Evolutionary conservation across 208 protist genomes (phyloP).

Genomic region (Trypanosoma theileri): DNA sequence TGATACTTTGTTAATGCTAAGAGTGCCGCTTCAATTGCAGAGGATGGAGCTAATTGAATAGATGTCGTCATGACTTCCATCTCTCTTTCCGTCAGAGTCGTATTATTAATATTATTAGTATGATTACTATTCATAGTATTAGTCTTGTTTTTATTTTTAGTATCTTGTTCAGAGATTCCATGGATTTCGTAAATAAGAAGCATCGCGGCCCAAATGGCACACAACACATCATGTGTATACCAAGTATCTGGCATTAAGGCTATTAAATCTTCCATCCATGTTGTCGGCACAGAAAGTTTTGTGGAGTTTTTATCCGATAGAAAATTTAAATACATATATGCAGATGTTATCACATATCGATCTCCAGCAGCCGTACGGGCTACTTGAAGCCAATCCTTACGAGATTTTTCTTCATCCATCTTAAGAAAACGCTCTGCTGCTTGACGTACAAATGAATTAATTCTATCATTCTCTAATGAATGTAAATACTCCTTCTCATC

Average conservation of each 20-base stretch:
- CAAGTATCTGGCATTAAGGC: slow-evolving; percentile 32
- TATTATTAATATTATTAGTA: slow-evolving; percentile 2
- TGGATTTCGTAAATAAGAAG: slow-evolving; percentile 29
- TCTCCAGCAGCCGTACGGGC: slow-evolving; percentile 19
- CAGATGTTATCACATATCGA: slow-evolving; percentile 61
- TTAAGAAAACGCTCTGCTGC: slow-evolving; percentile 17
- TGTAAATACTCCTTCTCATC: not conserved
- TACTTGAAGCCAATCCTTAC: slow-evolving; percentile 30
- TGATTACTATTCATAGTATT: not conserved
- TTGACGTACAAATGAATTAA: slow-evolving; percentile 26
- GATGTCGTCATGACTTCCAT: slow-evolving; percentile 16
- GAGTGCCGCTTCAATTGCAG: slow-evolving; percentile 26
- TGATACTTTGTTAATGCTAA: slow-evolving; percentile 1
- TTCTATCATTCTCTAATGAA: slow-evolving; percentile 19
- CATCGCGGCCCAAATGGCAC: slow-evolving; percentile 56
- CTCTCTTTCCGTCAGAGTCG: slow-evolving; percentile 16
- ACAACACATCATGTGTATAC: slow-evolving; percentile 40
- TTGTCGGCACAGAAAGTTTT: slow-evolving; percentile 22
- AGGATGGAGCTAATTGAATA: slow-evolving; percentile 28
- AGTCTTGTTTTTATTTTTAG: no score
- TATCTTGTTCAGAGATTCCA: not conserved
- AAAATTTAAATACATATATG: slow-evolving; percentile 63
- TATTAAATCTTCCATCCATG: slow-evolving; percentile 58
- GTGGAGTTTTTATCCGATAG: slow-evolving; percentile 29
- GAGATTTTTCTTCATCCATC: slow-evolving; percentile 30